These are phyloP conservation scores for Bauhinia variegata DNA, from an alignment of 306 rosid species.

Conservation along the genomic window DNA sequence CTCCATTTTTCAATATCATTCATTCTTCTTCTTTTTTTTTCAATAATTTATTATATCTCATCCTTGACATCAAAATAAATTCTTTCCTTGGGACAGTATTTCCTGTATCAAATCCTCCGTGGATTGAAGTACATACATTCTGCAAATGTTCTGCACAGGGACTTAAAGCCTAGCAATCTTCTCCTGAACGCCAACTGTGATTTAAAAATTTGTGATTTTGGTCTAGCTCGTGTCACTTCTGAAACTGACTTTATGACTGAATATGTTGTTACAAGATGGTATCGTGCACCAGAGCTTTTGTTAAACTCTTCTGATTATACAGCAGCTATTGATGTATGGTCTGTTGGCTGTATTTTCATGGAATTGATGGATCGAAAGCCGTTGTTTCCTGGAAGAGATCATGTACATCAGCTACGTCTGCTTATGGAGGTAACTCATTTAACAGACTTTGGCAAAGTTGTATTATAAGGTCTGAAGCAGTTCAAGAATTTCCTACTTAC, in stretches of 20 bases:
- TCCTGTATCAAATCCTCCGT: constrained; percentile 92
- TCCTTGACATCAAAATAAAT: constrained; percentile 15
- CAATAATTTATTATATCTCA: constrained; percentile 3
- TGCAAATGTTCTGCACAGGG: constrained; percentile 95
- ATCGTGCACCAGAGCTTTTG: constrained; percentile 95
- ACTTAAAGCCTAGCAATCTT: constrained; percentile 95
- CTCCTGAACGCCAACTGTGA: constrained; percentile 94
- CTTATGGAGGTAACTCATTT: constrained; percentile 83
- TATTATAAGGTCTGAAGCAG: background rate
- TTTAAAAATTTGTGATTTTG: constrained; percentile 94
- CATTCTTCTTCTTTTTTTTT: background rate
- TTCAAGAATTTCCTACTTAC: too few species aligned
- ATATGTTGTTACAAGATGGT: constrained; percentile 95
- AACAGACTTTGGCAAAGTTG: background rate
- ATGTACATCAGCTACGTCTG: constrained; percentile 88
- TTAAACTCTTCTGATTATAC: constrained; percentile 95
- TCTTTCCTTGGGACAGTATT: constrained; percentile 62
- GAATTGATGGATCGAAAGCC: constrained; percentile 97
- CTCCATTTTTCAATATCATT: background rate
- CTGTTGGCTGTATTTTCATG: constrained; percentile 97
- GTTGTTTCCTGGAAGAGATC: constrained; percentile 96
- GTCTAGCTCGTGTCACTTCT: constrained; percentile 95
- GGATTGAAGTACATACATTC: constrained; percentile 98
- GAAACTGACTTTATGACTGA: constrained; percentile 98
- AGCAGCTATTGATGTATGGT: constrained; percentile 98